A percentile compares a stretch with the other conserved stretches of the same genome.
These are phyloP conservation scores for Ochromonas danica DNA, from an alignment of 108 stramenopile genomes.

Conservation along the genomic window DNA sequence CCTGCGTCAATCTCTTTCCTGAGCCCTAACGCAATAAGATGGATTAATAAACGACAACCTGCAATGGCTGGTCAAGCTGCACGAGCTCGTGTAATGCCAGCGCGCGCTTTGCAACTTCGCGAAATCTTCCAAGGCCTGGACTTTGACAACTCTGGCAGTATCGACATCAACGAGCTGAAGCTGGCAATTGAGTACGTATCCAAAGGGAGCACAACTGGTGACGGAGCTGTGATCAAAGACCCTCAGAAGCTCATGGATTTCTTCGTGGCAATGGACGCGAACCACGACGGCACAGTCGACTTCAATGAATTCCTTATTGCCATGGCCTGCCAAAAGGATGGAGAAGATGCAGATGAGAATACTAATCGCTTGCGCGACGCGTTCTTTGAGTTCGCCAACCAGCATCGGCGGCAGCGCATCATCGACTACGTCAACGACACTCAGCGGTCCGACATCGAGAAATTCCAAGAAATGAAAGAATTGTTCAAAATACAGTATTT, in stretches of 20 bases:
- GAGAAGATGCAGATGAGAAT: background rate
- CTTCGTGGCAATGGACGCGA: constrained; percentile 1
- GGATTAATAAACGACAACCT: constrained; percentile 23
- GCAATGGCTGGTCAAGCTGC: background rate
- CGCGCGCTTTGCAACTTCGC: background rate
- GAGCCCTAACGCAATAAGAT: background rate
- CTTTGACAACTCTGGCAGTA: constrained; percentile 1
- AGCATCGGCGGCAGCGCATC: constrained; percentile 20
- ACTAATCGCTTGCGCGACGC: background rate
- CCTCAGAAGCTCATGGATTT: constrained; percentile 9
- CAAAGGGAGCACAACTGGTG: background rate
- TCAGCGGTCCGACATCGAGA: background rate
- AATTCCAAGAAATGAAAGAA: background rate
- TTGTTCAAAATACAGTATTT: constrained; percentile 8
- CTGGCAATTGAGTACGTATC: constrained; percentile 11
- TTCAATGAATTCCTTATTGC: constrained; percentile 18
- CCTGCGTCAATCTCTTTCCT: background rate
- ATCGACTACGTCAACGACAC: constrained; percentile 3
- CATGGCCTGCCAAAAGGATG: background rate
- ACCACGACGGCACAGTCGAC: constrained; percentile 18
- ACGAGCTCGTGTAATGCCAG: background rate
- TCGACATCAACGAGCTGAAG: constrained; percentile 8
- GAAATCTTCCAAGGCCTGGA: constrained; percentile 20
- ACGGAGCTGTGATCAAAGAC: background rate
- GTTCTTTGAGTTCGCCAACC: constrained; percentile 20